Percentiles rank a stretch among this genome's conserved stretches.
phyloP scores from a whole-genome alignment of 805 yeast species.

The Ascoidea asiatica region DNA sequence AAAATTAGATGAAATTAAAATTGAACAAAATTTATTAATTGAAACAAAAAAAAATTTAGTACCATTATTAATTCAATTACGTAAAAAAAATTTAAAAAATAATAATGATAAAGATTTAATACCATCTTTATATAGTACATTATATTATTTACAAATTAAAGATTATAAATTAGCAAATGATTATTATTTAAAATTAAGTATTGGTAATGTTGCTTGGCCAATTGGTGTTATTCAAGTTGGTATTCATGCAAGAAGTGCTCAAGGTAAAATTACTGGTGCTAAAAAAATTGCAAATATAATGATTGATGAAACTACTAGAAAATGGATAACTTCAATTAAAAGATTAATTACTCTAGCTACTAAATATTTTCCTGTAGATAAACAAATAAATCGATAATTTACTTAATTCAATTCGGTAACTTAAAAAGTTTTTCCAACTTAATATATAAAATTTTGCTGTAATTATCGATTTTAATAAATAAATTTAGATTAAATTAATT shows the following conservation, averaged over 20 bases:
- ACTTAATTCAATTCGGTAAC: too few relatives aligned
- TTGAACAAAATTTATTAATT: slow-evolving; percentile 18
- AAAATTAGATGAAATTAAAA: slow-evolving; percentile 9
- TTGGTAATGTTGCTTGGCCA: slow-evolving; percentile 90
- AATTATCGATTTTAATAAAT: too few relatives aligned
- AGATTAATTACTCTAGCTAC: slow-evolving; percentile 52
- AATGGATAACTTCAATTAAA: slow-evolving; percentile 68
- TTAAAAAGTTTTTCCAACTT: too few relatives aligned
- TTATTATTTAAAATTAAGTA: slow-evolving; percentile 59
- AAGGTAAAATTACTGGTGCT: slow-evolving; percentile 39
- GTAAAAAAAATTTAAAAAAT: slow-evolving; percentile 24
- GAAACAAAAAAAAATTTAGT: slow-evolving; percentile 37
- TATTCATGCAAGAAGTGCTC: slow-evolving; percentile 63
- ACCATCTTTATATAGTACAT: slow-evolving; percentile 43
- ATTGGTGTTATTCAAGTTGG: slow-evolving; percentile 73
- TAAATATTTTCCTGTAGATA: slow-evolving; percentile 12
- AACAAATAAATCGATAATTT: too few relatives aligned
- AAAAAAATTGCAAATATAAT: slow-evolving; percentile 51
- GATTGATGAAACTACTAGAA: slow-evolving; percentile 61
- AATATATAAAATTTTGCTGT: too few relatives aligned
- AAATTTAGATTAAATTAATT: too few relatives aligned
- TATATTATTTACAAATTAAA: slow-evolving; percentile 42
- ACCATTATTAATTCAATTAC: slow-evolving; percentile 40
- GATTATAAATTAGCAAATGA: slow-evolving; percentile 45
- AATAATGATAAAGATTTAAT: slow-evolving; percentile 24